Conservation (phyloP, 441 rosid species). For the Gossypium davidsonii region DNA sequence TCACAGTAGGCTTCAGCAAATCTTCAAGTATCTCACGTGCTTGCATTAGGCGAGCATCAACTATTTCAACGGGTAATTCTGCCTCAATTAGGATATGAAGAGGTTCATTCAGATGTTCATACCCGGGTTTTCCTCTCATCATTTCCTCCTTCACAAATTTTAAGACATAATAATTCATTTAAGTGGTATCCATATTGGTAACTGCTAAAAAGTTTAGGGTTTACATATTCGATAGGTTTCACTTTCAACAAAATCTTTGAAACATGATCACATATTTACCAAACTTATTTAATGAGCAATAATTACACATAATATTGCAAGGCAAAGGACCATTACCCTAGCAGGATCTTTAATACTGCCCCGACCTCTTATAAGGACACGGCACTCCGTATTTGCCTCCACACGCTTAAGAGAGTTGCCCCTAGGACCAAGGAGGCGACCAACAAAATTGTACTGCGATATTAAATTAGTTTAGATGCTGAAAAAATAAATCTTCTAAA, state of each 20-base stretch:
- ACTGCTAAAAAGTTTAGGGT: neutral
- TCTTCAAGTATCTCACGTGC: conserved; percentile 94
- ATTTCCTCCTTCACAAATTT: conserved; percentile 67
- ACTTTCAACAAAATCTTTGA: neutral
- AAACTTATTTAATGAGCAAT: conserved; percentile 4
- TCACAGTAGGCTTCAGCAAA: conserved; percentile 82
- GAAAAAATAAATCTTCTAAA: neutral
- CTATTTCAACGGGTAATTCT: conserved; percentile 85
- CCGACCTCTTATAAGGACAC: conserved; percentile 87
- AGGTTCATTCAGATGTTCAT: conserved; percentile 94
- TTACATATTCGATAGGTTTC: neutral
- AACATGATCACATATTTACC: neutral
- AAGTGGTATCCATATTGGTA: neutral
- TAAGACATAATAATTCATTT: conserved; percentile 4
- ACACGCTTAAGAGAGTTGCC: conserved; percentile 96
- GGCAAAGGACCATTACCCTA: conserved; percentile 43
- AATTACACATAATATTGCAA: neutral
- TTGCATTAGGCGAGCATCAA: conserved; percentile 86
- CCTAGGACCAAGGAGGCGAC: conserved; percentile 97
- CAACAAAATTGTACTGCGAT: conserved; percentile 90
- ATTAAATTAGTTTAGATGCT: conserved; percentile 20
- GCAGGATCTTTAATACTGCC: conserved; percentile 94
- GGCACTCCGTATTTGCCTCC: conserved; percentile 94
- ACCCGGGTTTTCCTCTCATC: conserved; percentile 98
- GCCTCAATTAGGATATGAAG: conserved; percentile 93